Evolutionary conservation across 2,329 filamentous ascomycete species (phyloP), one percentile per base, ranked within the genome.

Genomic region (Aspergillus sojae): DNA sequence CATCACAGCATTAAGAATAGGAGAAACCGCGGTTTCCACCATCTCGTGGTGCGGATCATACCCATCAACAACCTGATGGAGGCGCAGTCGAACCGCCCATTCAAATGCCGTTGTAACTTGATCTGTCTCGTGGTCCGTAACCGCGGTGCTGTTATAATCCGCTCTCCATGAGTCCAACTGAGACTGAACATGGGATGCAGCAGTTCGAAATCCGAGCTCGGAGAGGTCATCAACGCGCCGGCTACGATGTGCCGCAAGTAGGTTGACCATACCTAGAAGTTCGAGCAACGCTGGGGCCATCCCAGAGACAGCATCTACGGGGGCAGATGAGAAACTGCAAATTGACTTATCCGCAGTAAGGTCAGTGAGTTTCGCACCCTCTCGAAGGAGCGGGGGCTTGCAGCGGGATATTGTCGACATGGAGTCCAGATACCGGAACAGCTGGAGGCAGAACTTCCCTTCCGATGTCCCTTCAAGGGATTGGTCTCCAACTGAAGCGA

Each of bases 61-160:
- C 1, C 80, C 80, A 53, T 82, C 77, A 12, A 80, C 75, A 34
- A 82, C 76, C 63, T 82, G 79, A 66, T 82, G 78, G 21, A 82
- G 72, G 10, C 79, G 74, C 21, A 82, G 70, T 10, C 78, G 74
- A n/a, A 81, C 72, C 10, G 80, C 79, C 66, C 76, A 76, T 61
- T 81, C 78, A 62, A 79, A 81, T 6, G 79, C 78, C 19, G 69
- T 71, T 2, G 79, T 78, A 21, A 78, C 78, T 54, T 74, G 65
- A 11, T 78, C 61, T 1, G 75, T 74, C 45, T 79, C 75, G 3
- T 32, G 23, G 16, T 62, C 56, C 4, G 34, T 16, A 11, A 59
- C 34, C 1, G 30, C 55, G 56, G 70, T 70, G 10, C 69, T 69
- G 52, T 75, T 71, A 45, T 80, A 63, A 2, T 70, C 62, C 10